Evolutionary conservation across 495 filamentous ascomycete genomes (phyloP), one percentile per base, ranked within the genome.

Genomic region (Talaromyces ruber): DNA sequence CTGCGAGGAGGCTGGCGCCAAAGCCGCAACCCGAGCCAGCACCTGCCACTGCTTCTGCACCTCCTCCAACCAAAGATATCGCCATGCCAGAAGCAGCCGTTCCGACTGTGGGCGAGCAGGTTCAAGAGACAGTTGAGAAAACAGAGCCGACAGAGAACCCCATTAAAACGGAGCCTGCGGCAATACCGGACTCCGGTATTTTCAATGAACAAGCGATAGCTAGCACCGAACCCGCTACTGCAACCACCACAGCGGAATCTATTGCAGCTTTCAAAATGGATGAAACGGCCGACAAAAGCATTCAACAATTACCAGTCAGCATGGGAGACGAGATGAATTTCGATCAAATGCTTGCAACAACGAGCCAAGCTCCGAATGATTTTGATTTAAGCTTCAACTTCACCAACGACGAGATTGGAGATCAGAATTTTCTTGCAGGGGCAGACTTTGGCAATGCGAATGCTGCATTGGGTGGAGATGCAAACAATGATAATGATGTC

Each of bases 361-460:
- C 58, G 26, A 58, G 57, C 14, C 67, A 68, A 16, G 70, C 67
- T 11, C 53, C 67, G 1, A 78, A 77, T 59, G 74, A 75, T 6
- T 74, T 82, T 30, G 71, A 81, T 50, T 71, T 82, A 3, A 76
- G 76, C 54, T 67, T 82, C 7, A 76, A 78, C 60, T 80, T 81
- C 64, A 67, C 73, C 45, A 72, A 74, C 50, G 78, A 80, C 47
- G 73, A 74, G n/a, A 69, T 74, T 58, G 73, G 72, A 6, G 75
- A 77, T 61, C 76, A 79, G 53, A 74, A 73, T 25, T 76, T 81
- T 55, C 68, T 81, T 14, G 72, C 73, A 1, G 72, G 72, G 6
- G 69, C 72, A 0, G 70, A 71, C 16, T 74, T 81, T 45, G 69
- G 65, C 8, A 68, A 59, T 28, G 45, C 71, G 9, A 61, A 64